These are phyloP conservation scores for Drechslerella coelobrocha DNA, from an alignment of 2,329 filamentous ascomycete genomes.

Conservation along the genomic window DNA sequence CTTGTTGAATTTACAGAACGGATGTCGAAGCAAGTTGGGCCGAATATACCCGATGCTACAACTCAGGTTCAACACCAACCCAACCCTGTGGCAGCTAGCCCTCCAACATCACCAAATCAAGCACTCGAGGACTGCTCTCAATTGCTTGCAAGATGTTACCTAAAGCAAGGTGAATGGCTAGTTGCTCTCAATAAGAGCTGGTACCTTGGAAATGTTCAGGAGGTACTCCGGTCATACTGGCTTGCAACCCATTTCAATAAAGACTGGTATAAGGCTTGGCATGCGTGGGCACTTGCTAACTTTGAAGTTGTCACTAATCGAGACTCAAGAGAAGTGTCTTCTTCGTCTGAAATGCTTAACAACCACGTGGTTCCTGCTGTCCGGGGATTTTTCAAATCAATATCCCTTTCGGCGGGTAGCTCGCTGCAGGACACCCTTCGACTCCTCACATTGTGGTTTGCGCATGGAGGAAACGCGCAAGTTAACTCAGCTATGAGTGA, in stretches of 20 bases:
- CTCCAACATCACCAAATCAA: constrained; percentile 52
- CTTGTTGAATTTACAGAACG: constrained; percentile 69
- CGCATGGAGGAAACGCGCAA: constrained; percentile 84
- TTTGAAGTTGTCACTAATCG: constrained; percentile 95
- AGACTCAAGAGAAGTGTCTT: constrained; percentile 59
- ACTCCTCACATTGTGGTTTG: constrained; percentile 93
- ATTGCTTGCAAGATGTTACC: constrained; percentile 90
- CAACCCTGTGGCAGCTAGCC: constrained; percentile 25
- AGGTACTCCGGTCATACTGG: constrained; percentile 88
- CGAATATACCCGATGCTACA: constrained; percentile 33
- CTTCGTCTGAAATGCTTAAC: constrained; percentile 73
- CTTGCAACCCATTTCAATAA: constrained; percentile 93
- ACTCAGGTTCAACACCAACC: constrained; percentile 24
- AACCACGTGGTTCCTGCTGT: constrained; percentile 95
- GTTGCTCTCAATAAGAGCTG: constrained; percentile 85
- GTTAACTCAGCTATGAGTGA: constrained; percentile 89
- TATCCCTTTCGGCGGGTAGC: constrained; percentile 86
- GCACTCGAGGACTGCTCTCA: constrained; percentile 66
- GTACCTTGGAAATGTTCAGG: constrained; percentile 78
- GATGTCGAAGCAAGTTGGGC: constrained; percentile 66
- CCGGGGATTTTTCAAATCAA: constrained; percentile 96
- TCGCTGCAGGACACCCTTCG: constrained; percentile 94
- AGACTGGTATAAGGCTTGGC: constrained; percentile 98
- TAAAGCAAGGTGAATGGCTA: constrained; percentile 96
- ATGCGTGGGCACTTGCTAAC: constrained; percentile 96